Evolutionary conservation across 2,329 filamentous ascomycete genomes (phyloP).

Genomic region (Penicillium sp.): DNA sequence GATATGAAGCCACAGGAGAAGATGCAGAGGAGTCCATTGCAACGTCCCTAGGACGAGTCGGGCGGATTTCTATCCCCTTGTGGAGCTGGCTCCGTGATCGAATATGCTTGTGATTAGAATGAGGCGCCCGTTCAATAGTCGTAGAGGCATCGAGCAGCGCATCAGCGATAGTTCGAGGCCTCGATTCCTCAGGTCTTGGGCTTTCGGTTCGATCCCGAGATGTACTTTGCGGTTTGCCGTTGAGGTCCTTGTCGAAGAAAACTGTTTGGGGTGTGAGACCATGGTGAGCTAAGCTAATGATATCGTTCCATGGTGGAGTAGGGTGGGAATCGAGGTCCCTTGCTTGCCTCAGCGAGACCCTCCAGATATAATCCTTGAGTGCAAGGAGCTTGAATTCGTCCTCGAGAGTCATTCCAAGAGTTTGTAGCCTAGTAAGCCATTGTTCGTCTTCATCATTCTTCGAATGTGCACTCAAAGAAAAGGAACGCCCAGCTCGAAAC

Average conservation of each 20-base stretch:
- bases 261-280: slow-evolving; percentile 83
- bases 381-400: slow-evolving; percentile 89
- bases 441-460: slow-evolving; percentile 92
- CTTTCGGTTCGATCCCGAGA: slow-evolving; percentile 28
- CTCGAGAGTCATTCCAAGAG: slow-evolving; percentile 75
- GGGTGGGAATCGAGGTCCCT: slow-evolving; percentile 45
- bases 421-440: slow-evolving; percentile 83
- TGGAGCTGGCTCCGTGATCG: slow-evolving; percentile 43
- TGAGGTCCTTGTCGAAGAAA: slow-evolving; percentile 78
- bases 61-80: slow-evolving; percentile 28
- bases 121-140: slow-evolving; percentile 68
- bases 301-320: slow-evolving; percentile 59
- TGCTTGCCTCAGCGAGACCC: slow-evolving; percentile 70
- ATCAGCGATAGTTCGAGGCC: slow-evolving; percentile 78
- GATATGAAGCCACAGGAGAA: slow-evolving; percentile 41
- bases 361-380: slow-evolving; percentile 88
- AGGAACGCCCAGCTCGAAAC: slow-evolving; percentile 53
- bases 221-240: slow-evolving; percentile 45
- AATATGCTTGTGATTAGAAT: slow-evolving; percentile 46
- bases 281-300: slow-evolving; percentile 73
- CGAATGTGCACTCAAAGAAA: slow-evolving; percentile 59
- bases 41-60: slow-evolving; percentile 23
- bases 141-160: slow-evolving; percentile 89
- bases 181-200: slow-evolving; percentile 39
- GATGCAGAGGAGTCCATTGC: slow-evolving; percentile 28